Percentiles rank a stretch among this genome's conserved stretches.
Conservation (phyloP, 352 stramenopile genomes). For the Phytopythium boreale region DNA sequence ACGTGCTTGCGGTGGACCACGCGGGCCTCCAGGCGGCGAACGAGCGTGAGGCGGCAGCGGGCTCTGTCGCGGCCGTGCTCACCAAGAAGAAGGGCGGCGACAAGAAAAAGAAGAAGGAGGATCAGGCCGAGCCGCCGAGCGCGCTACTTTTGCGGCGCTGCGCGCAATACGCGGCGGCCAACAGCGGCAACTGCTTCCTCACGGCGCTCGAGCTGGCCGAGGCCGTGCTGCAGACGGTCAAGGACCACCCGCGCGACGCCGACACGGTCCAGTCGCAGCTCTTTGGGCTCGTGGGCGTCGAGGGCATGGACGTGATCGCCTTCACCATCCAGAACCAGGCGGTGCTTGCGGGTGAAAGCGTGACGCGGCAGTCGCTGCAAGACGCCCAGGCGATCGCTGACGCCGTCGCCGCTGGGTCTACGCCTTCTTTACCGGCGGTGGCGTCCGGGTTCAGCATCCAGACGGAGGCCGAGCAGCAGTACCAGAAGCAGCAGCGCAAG, state of each 20-base stretch:
- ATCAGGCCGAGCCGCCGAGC: background rate
- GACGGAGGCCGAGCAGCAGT: slow-evolving; percentile 56
- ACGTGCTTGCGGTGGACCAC: slow-evolving; percentile 60
- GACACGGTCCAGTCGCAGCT: slow-evolving; percentile 71
- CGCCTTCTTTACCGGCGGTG: slow-evolving; percentile 20
- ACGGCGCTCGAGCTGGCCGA: slow-evolving; percentile 64
- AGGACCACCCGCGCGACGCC: slow-evolving; percentile 42
- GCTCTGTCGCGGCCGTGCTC: slow-evolving; percentile 45
- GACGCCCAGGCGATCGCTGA: slow-evolving; percentile 39
- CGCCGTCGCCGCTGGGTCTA: slow-evolving; percentile 9
- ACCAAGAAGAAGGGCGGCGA: slow-evolving; percentile 28
- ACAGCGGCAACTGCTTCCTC: slow-evolving; percentile 47
- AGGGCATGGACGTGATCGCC: slow-evolving; percentile 83
- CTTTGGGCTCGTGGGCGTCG: slow-evolving; percentile 81
- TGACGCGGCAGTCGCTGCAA: slow-evolving; percentile 38
- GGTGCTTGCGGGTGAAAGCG: slow-evolving; percentile 17
- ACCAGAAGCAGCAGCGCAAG: slow-evolving; percentile 47
- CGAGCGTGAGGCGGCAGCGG: slow-evolving; percentile 46
- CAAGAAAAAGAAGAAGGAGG: slow-evolving; percentile 3
- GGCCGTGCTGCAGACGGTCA: slow-evolving; percentile 61
- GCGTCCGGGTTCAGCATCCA: slow-evolving; percentile 57
- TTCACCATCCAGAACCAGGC: slow-evolving; percentile 62
- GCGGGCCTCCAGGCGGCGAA: slow-evolving; percentile 41
- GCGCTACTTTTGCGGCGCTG: slow-evolving; percentile 40
- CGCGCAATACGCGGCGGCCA: slow-evolving; percentile 25